phyloP scores from a whole-genome alignment of 1,284 basidiomycete species.

The Ganoderma lingzhi region DNA sequence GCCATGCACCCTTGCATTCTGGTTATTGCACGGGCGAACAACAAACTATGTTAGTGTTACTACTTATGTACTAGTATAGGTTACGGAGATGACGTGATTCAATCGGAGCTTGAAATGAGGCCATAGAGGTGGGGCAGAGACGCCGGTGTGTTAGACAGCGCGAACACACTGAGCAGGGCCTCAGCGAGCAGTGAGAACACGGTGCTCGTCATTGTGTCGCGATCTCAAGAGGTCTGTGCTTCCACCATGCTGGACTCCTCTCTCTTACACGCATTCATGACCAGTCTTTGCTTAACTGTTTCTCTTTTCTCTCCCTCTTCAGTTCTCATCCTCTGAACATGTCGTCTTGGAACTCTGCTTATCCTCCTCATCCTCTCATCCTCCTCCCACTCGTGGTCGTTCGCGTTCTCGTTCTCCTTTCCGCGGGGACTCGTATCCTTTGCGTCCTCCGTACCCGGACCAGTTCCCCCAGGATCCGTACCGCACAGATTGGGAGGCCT shows the following conservation, averaged over 20 bases:
- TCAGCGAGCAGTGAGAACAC: slow-evolving; percentile 56
- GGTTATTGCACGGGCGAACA: not conserved
- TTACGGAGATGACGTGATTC: slow-evolving; percentile 36
- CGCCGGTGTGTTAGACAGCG: slow-evolving; percentile 58
- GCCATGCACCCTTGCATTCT: not conserved
- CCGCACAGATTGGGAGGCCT: slow-evolving; percentile 70
- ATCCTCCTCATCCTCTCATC: slow-evolving; percentile 51
- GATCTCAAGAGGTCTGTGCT: slow-evolving; percentile 86
- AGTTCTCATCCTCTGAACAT: slow-evolving; percentile 62
- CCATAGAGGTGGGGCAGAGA: slow-evolving; percentile 27
- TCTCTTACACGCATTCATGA: slow-evolving; percentile 66
- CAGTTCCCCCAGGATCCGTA: slow-evolving; percentile 62
- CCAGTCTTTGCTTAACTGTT: slow-evolving; percentile 60
- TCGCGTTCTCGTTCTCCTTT: slow-evolving; percentile 83
- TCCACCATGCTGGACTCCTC: slow-evolving; percentile 83
- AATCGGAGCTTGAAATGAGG: slow-evolving; percentile 54
- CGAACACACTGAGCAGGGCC: slow-evolving; percentile 67
- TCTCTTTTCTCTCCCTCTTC: slow-evolving; percentile 71
- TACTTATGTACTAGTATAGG: too few species aligned
- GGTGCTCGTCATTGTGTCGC: slow-evolving; percentile 62
- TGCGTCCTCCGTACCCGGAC: slow-evolving; percentile 66
- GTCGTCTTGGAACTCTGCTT: slow-evolving; percentile 72
- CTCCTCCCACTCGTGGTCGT: slow-evolving; percentile 62
- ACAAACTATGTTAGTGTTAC: not conserved
- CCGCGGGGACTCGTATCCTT: slow-evolving; percentile 55